A percentile compares a stretch with the other conserved stretches of the same genome.
These are phyloP conservation scores for Moringa oleifera DNA, from an alignment of 345 rosid genomes.

Conservation along the genomic window DNA sequence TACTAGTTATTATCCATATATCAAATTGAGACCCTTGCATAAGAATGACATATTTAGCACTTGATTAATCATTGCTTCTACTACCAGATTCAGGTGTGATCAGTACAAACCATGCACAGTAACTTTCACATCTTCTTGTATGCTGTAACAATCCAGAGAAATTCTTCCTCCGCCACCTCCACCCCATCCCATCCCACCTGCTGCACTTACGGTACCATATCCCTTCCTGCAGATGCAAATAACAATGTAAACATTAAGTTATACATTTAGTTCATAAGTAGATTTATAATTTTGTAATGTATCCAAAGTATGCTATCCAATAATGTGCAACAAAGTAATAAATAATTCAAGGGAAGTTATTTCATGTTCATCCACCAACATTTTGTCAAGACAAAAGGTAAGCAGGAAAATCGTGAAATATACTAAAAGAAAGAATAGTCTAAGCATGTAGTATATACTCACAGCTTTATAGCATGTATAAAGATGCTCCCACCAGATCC, in stretches of 20 bases:
- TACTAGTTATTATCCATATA: neutral
- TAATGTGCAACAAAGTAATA: no score
- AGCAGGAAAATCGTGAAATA: no score
- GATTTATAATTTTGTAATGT: slow-evolving; percentile 5
- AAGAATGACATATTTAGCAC: slow-evolving; percentile 24
- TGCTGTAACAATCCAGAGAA: slow-evolving; percentile 90
- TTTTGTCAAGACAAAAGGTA: no score
- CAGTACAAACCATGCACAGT: slow-evolving; percentile 80
- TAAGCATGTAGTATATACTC: slow-evolving; percentile 28
- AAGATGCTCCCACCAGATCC: slow-evolving; percentile 96
- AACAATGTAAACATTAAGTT: slow-evolving; percentile 11
- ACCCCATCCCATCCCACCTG: slow-evolving; percentile 92
- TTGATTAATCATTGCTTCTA: slow-evolving; percentile 18
- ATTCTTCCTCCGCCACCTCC: slow-evolving; percentile 99
- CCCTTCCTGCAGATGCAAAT: slow-evolving; percentile 70
- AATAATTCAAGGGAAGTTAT: no score
- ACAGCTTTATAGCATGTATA: slow-evolving; percentile 67
- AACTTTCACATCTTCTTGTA: slow-evolving; percentile 83
- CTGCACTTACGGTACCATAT: slow-evolving; percentile 71
- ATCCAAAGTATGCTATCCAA: slow-evolving; percentile 1
- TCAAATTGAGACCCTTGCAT: slow-evolving; percentile 13
- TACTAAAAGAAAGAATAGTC: neutral
- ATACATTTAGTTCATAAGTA: slow-evolving; percentile 5
- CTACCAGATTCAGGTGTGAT: slow-evolving; percentile 24
- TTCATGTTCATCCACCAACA: no score